A percentile compares a stretch with the other conserved stretches of the same genome.
Conservation (phyloP, 495 filamentous ascomycete species). For the Sordaria brevicollis region DNA sequence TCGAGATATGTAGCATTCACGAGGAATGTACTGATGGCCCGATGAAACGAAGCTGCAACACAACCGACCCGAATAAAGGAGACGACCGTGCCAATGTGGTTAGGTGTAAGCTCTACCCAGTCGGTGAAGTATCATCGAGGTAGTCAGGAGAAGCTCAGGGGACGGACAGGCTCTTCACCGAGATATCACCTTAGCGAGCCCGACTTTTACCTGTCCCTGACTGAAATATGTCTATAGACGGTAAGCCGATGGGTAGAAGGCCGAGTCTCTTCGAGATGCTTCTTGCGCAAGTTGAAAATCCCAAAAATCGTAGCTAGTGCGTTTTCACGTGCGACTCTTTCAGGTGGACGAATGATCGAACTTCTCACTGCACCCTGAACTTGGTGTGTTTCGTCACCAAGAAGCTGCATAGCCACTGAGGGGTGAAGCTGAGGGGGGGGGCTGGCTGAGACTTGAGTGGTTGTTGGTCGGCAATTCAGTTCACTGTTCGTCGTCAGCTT, state of each 20-base stretch:
- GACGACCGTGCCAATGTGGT: not conserved
- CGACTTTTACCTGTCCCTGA: not conserved
- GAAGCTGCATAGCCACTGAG: not conserved
- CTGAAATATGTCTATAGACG: not conserved
- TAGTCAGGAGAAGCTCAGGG: not conserved
- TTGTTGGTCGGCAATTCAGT: not conserved
- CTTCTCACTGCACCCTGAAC: not conserved
- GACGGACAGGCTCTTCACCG: not conserved
- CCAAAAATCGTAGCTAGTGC: not conserved
- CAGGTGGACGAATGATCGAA: not conserved
- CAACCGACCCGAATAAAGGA: not conserved
- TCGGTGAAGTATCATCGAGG: not conserved
- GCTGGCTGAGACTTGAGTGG: not conserved
- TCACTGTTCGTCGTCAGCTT: not conserved
- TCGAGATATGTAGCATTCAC: not conserved
- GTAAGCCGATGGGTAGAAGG: not conserved
- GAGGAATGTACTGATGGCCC: not conserved
- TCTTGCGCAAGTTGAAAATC: not conserved
- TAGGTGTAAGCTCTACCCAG: not conserved
- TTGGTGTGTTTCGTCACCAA: not conserved
- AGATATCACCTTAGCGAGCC: not conserved
- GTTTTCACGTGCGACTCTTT: not conserved
- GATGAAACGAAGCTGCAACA: slow-evolving; percentile 27
- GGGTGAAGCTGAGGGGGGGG: not conserved
- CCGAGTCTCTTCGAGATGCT: not conserved